These are phyloP conservation scores for Chrysanthemum lavandulifolium DNA, from an alignment of 129 eudicot genomes.

Conservation along the genomic window DNA sequence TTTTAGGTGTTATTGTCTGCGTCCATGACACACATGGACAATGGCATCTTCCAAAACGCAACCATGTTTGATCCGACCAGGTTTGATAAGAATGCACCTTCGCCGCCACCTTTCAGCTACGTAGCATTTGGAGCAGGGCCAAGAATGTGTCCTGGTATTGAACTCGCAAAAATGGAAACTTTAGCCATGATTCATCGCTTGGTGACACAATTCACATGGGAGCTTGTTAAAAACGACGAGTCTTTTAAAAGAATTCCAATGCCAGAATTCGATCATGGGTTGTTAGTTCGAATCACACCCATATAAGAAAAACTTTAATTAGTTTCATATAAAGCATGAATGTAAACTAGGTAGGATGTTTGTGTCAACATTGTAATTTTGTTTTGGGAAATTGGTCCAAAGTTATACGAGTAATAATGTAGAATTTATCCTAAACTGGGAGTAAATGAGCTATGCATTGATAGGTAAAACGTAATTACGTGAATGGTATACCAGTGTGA, in stretches of 20 bases:
- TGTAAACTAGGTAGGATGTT: neutral
- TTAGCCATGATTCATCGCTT: conserved; percentile 49
- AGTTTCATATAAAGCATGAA: neutral
- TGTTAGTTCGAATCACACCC: conserved; percentile 44
- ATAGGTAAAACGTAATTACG: too few relatives aligned
- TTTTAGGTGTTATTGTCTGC: conserved; percentile 45
- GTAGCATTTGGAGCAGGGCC: conserved; percentile 71
- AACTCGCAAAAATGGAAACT: conserved; percentile 73
- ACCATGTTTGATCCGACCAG: conserved; percentile 50
- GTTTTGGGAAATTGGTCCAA: too few relatives aligned
- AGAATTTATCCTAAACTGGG: too few relatives aligned
- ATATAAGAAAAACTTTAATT: neutral
- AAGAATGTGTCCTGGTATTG: conserved; percentile 72
- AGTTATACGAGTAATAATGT: too few relatives aligned
- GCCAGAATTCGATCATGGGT: conserved; percentile 61
- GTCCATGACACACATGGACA: conserved; percentile 65
- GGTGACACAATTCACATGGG: conserved; percentile 53
- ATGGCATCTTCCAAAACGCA: conserved; percentile 47
- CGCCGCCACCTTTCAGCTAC: conserved; percentile 62
- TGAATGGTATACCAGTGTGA: too few relatives aligned
- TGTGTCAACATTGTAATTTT: too few relatives aligned
- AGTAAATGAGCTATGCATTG: too few relatives aligned
- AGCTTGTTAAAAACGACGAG: conserved; percentile 41
- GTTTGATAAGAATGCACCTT: conserved; percentile 46
- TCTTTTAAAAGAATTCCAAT: conserved; percentile 47